phyloP scores from a whole-genome alignment of 1,139 yeast species.

The Debaryomycetaceae sp. region DNA sequence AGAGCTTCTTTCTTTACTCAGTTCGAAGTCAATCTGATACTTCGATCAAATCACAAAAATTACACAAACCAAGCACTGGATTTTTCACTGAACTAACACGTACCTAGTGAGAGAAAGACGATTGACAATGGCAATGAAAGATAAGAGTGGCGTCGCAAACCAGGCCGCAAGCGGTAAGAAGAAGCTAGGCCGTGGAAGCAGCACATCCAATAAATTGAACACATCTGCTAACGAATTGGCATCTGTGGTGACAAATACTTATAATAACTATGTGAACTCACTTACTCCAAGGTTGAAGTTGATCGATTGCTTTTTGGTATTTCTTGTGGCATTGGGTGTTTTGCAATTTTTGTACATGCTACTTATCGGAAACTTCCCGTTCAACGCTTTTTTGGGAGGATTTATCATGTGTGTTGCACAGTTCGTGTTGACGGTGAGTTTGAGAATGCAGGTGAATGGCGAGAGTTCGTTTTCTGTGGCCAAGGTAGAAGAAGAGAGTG shows the following conservation, averaged over 20 bases:
- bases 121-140: not conserved
- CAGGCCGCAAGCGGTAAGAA: not conserved
- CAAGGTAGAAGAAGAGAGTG: conserved; percentile 8
- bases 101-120: not conserved
- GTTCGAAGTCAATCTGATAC: not conserved
- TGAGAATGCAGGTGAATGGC: conserved; percentile 62
- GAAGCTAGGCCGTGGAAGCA: not conserved
- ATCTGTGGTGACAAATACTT: conserved; percentile 47
- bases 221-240: conserved; percentile 37
- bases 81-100: not conserved
- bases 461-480: not conserved
- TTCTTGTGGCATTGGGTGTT: conserved; percentile 70
- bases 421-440: conserved; percentile 78
- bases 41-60: not conserved
- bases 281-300: conserved; percentile 53
- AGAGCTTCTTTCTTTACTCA: not conserved
- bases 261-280: conserved; percentile 39
- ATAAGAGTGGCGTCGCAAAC: not conserved
- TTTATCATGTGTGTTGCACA: conserved; percentile 92
- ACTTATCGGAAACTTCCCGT: conserved; percentile 86
- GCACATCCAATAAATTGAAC: not conserved
- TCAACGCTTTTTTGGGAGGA: conserved; percentile 94
- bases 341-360: conserved; percentile 76
- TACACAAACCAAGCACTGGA: not conserved
- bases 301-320: conserved; percentile 74